Conservation (phyloP, 805 yeast species). For the Nakazawaea anatomiae region DNA sequence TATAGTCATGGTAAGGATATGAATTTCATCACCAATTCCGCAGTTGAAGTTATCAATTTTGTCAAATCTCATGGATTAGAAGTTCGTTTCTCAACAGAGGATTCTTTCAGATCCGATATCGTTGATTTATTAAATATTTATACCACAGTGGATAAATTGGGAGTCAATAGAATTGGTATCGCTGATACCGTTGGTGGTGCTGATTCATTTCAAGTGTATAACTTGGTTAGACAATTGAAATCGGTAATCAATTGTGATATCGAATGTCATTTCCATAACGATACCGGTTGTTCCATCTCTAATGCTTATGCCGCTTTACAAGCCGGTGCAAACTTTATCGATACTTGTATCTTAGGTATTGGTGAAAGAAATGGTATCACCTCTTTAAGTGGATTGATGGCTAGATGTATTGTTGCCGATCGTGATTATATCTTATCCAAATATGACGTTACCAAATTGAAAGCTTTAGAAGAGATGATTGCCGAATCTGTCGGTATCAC, state of each 20-base stretch:
- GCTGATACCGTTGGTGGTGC: slow-evolving; percentile 64
- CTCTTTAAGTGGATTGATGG: slow-evolving; percentile 57
- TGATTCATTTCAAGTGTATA: slow-evolving; percentile 58
- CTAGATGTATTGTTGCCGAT: slow-evolving; percentile 58
- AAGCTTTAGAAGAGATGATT: slow-evolving; percentile 53
- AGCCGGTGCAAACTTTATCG: slow-evolving; percentile 56
- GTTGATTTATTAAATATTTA: slow-evolving; percentile 54
- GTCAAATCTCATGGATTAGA: slow-evolving; percentile 57
- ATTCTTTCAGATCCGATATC: slow-evolving; percentile 54
- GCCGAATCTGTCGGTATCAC: slow-evolving; percentile 56
- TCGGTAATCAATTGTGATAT: slow-evolving; percentile 54
- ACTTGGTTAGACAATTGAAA: slow-evolving; percentile 50
- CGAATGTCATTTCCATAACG: slow-evolving; percentile 59
- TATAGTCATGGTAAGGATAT: slow-evolving; percentile 57
- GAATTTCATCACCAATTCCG: slow-evolving; percentile 51
- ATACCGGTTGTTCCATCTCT: slow-evolving; percentile 60
- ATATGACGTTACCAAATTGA: slow-evolving; percentile 47
- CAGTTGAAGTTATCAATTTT: slow-evolving; percentile 53
- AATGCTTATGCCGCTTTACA: slow-evolving; percentile 59
- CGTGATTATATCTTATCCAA: slow-evolving; percentile 53
- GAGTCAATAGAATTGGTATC: slow-evolving; percentile 58
- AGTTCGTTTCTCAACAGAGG: slow-evolving; percentile 54
- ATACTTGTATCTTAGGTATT: slow-evolving; percentile 53
- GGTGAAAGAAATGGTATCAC: slow-evolving; percentile 63
- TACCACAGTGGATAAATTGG: slow-evolving; percentile 56